Conservation (phyloP, 768 basidiomycete species). For the Chlorophyllum brunneum region DNA sequence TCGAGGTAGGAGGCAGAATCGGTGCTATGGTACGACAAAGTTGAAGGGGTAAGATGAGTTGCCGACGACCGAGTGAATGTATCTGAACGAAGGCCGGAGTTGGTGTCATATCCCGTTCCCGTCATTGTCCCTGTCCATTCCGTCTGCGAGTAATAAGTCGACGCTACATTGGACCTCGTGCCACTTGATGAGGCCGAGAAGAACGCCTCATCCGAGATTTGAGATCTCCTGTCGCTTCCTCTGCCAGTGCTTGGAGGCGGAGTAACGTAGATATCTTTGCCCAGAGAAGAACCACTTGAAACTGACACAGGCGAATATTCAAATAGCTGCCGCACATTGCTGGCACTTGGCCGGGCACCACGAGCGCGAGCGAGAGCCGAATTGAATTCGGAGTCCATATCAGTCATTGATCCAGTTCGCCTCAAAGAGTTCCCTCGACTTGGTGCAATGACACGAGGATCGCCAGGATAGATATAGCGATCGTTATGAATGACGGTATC, state of each 20-base stretch:
- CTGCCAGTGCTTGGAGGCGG: conserved; percentile 35
- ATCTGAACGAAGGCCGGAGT: conserved; percentile 25
- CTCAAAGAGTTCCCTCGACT: conserved; percentile 37
- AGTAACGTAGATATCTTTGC: conserved; percentile 37
- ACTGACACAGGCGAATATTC: conserved; percentile 68
- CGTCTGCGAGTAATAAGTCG: conserved; percentile 34
- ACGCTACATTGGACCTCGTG: conserved; percentile 27
- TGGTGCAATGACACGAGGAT: conserved; percentile 68
- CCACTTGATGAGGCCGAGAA: conserved; percentile 35
- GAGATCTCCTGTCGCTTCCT: conserved; percentile 29
- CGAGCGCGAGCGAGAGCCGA: conserved; percentile 44
- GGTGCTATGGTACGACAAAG: conserved; percentile 47
- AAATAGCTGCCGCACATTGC: conserved; percentile 33
- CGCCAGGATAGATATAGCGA: conserved; percentile 68
- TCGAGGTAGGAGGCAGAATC: conserved; percentile 54
- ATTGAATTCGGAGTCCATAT: conserved; percentile 54
- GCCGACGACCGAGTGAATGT: conserved; percentile 23
- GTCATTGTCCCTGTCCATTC: conserved; percentile 14
- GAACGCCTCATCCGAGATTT: conserved; percentile 35
- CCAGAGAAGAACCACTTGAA: conserved; percentile 59
- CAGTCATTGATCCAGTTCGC: conserved; percentile 62
- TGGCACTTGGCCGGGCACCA: conserved; percentile 34
- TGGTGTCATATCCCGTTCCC: conserved; percentile 19
- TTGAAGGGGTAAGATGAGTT: conserved; percentile 48
- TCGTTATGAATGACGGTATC: conserved; percentile 66